phyloP scores from a whole-genome alignment of 2,329 filamentous ascomycete genomes.

The Xylariaceae sp. region DNA sequence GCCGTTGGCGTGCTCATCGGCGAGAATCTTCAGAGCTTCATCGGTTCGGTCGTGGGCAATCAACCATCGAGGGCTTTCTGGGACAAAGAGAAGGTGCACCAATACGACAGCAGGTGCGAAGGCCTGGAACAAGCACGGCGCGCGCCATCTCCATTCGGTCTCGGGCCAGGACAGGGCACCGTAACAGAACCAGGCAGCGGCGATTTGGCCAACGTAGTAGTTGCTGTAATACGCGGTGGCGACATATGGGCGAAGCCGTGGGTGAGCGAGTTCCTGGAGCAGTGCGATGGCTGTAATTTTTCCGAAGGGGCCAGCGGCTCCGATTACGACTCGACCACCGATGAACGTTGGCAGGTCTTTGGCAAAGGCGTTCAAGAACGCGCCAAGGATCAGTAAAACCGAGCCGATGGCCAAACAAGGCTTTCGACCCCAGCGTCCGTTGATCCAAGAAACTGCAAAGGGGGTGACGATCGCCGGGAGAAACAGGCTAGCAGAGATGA shows the following conservation, averaged over 20 bases:
- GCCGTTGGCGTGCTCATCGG: conserved; percentile 29
- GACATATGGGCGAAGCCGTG: conserved; percentile 19
- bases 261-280: conserved; percentile 26
- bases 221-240: conserved; percentile 20
- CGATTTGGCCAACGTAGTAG: conserved; percentile 14
- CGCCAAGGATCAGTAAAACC: conserved; percentile 23
- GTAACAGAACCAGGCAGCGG: conserved; percentile 16
- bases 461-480: conserved; percentile 36
- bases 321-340: conserved; percentile 21
- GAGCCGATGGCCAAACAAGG: conserved; percentile 30
- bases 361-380: conserved; percentile 22
- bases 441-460: conserved; percentile 32
- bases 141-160: conserved; percentile 31
- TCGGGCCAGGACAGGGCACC: conserved; percentile 9
- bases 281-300: conserved; percentile 22
- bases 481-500: conserved; percentile 33
- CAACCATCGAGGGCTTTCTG: conserved; percentile 43
- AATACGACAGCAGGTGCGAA: conserved; percentile 25
- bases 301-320: conserved; percentile 17
- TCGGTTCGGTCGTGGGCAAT: conserved; percentile 33
- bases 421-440: conserved; percentile 34
- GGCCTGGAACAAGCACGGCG: conserved; percentile 42
- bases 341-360: conserved; percentile 17
- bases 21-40: conserved; percentile 23
- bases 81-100: conserved; percentile 27